Evolutionary conservation across 2,329 filamentous ascomycete genomes (phyloP).

Genomic region (Stagonosporopsis cucurbitacearum): DNA sequence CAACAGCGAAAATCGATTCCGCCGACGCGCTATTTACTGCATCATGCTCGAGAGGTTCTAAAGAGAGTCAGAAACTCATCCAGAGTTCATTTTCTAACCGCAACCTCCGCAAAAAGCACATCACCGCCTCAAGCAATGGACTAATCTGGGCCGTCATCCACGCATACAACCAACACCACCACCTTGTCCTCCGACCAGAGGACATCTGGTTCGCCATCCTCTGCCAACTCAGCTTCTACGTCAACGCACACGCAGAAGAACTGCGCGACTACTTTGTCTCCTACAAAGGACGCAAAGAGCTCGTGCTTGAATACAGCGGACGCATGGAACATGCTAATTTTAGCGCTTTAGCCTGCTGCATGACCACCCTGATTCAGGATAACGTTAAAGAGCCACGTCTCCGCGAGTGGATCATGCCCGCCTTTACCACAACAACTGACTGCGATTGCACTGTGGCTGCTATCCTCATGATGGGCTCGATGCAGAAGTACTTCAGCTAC

Average conservation of each 20-base stretch:
- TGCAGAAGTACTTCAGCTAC: slow-evolving; percentile 59
- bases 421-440: slow-evolving; percentile 59
- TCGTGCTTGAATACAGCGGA: slow-evolving; percentile 2
- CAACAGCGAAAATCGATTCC: not conserved
- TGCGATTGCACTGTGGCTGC: slow-evolving; percentile 53
- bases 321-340: slow-evolving; percentile 16
- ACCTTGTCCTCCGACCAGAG: slow-evolving; percentile 30
- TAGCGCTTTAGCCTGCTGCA: slow-evolving; percentile 38
- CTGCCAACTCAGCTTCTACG: slow-evolving; percentile 27
- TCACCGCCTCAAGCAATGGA: slow-evolving; percentile 11
- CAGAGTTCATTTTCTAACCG: not conserved
- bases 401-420: slow-evolving; percentile 58
- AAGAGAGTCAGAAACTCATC: not conserved
- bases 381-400: slow-evolving; percentile 53
- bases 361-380: slow-evolving; percentile 51
- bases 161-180: slow-evolving; percentile 20
- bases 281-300: slow-evolving; percentile 34
- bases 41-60: not conserved
- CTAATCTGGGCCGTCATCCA: slow-evolving; percentile 15
- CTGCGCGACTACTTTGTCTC: slow-evolving; percentile 33
- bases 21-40: not conserved
- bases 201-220: slow-evolving; percentile 33
- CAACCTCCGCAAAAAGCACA: not conserved
- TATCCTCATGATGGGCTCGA: slow-evolving; percentile 59
- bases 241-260: slow-evolving; percentile 23